Evolutionary conservation across 2,329 filamentous ascomycete genomes (phyloP), one percentile per base, ranked within the genome.

Genomic region (Metarhizium humberi): DNA sequence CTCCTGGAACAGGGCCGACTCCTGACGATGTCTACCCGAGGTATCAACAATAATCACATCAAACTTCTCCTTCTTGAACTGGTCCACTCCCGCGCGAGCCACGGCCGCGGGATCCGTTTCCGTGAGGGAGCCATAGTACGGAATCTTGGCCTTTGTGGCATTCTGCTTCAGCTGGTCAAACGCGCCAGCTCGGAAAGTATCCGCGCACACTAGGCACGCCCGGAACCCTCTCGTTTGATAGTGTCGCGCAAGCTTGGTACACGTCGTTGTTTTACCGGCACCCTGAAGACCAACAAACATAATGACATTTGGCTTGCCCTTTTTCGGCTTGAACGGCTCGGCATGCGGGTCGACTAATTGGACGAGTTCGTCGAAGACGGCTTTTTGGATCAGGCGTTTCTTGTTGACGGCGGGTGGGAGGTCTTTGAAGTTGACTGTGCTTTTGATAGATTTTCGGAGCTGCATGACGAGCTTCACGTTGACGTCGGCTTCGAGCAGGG

Each of bases 81-180:
- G 95, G 50, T 96, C 91, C 36, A 99, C 94, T 74, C 94, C 94
- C 63, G 96, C 92, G n/a, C 85, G 82, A 0, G 94, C 92, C 18
- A 99, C 94, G 6, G 91, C 86, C 0, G 92, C 91, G 0, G 94
- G 94, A 67, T 99, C 94, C 7, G 92, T 96, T 75, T 99, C 91
- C 3, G 92, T 99, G 60, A 99, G 78, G 56, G 90, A 95, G 65
- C 94, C 94, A 70, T 95, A 99, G 79, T 99, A 99, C 10, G 94
- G 94, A 53, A 99, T 97, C 76, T 97, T 97, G 52, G 94, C 94
- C 72, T 97, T 99, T 38, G 91, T 97, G 1, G 94, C 94, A 70
- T 99, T 99, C 75, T 99, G 94, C 76, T 97, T 97, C 70, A 99
- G 73, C 75, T 99, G 94, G 69, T 99, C 94, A 64, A 99, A 99